Base-by-base conservation (phyloP, 2,329 filamentous ascomycete genomes). In the Endoconidiophora polonica region DNA sequence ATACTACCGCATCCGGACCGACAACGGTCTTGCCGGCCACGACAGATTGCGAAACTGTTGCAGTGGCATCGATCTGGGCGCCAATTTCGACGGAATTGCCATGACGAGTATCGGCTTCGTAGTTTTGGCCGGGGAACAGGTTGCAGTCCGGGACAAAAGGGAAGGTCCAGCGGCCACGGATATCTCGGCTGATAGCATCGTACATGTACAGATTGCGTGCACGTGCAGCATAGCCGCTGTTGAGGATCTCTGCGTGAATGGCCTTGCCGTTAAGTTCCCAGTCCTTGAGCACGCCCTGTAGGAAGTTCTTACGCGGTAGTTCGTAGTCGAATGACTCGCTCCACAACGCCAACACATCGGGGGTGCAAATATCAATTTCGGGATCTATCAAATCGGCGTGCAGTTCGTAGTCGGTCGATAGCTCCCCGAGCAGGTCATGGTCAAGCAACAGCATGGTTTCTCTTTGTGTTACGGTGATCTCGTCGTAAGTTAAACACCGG, bases 271-370 rank as follows among this genome's bases (percentile, higher is more conserved):
- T 96, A 51, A 96, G 71, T 62, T 98, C 91, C 68, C 86, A 94
- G 62, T 98, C 91, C 67, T 95, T 95, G 49, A 98, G 68, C 1
- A 96, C 87, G 53, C 88, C 88, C 61, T 88, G 85, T 36, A 98
- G 66, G 59, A 94, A 95, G 59, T 94, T 86, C 58, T 81, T 82
- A 49, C 88, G 77, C 1, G 90, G 86, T 5, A 87, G 74, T 62
- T 95, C 87, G 63, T 94, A 96, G 63, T 98, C 90, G 59, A 96
- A 98, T 61, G 88, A 94, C 65, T 98, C 91, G 6, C 87, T 91
- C 86, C 91, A 98, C 52, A 96, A 68, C 5, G 88, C 88, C 41
- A 96, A 74, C 6, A 95, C 88, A 60, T 96, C 91, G 0, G 90
- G 88, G 1, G 91, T 96, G 65, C 90, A 96, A 56, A 98, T 96